These are phyloP conservation scores for Kodamaea kaohsiungensis DNA, from an alignment of 805 yeast genomes.

Conservation along the genomic window DNA sequence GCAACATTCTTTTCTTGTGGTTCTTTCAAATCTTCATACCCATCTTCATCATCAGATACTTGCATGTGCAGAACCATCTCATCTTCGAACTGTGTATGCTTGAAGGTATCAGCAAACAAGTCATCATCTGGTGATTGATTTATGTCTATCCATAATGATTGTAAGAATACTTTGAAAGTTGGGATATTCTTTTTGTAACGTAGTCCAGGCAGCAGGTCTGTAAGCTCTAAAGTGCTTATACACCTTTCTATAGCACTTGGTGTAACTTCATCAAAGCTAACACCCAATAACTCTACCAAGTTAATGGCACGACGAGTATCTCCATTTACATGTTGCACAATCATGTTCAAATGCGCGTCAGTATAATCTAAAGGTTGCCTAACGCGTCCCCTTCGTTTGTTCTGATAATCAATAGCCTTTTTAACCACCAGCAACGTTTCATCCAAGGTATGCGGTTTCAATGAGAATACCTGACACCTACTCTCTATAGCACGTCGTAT, in stretches of 20 bases:
- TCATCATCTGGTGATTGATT: constrained; percentile 12
- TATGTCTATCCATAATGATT: constrained; percentile 10
- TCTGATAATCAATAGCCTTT: constrained; percentile 52
- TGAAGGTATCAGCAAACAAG: constrained; percentile 18
- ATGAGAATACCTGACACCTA: constrained; percentile 76
- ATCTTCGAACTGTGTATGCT: constrained; percentile 8
- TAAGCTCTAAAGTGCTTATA: constrained; percentile 4
- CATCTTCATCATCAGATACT: constrained; percentile 26
- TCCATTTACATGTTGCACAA: constrained; percentile 25
- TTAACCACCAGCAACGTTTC: constrained; percentile 57
- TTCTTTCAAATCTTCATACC: constrained; percentile 9
- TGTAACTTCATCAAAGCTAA: background rate
- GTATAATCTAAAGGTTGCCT: background rate
- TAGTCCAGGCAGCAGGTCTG: constrained; percentile 18
- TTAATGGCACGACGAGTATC: constrained; percentile 38
- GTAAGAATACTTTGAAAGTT: constrained; percentile 9
- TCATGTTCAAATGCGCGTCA: constrained; percentile 13
- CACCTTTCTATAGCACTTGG: background rate
- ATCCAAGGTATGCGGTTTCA: constrained; percentile 49
- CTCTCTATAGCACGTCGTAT: constrained; percentile 81
- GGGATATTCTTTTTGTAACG: constrained; percentile 17
- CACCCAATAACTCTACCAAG: constrained; percentile 27
- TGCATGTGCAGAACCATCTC: constrained; percentile 28
- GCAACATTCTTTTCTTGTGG: constrained; percentile 8
- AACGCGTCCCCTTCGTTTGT: constrained; percentile 22